Evolutionary conservation across 164 flowering plant genomes (phyloP).

Genomic region (Brasenia schreberi): DNA sequence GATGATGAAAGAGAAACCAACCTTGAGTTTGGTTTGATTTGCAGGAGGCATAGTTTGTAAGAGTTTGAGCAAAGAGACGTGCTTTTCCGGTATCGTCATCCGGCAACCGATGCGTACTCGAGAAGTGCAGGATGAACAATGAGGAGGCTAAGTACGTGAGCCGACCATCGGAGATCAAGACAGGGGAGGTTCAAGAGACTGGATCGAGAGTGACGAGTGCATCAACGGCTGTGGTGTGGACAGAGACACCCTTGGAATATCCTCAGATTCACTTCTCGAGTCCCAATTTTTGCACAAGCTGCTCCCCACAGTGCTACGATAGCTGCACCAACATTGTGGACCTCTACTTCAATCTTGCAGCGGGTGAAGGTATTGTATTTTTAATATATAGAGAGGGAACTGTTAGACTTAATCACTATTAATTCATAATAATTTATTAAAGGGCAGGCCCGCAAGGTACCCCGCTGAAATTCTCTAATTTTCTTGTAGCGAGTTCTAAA

Average conservation of each 20-base stretch:
- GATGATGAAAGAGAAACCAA: no score
- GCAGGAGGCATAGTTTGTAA: conserved; percentile 39
- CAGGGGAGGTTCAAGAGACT: conserved; percentile 21
- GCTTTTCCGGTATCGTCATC: conserved; percentile 49
- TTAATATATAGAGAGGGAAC: no score
- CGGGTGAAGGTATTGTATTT: conserved; percentile 46
- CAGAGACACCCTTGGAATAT: conserved; percentile 39
- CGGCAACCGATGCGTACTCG: conserved; percentile 56
- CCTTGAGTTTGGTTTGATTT: background rate
- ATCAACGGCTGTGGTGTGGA: conserved; percentile 45
- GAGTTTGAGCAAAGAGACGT: conserved; percentile 26
- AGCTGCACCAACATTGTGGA: conserved; percentile 61
- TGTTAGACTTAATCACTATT: no score
- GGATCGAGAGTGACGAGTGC: conserved; percentile 47
- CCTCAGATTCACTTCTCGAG: conserved; percentile 58
- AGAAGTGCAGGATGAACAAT: conserved; percentile 32
- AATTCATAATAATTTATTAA: no score
- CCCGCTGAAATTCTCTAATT: no score
- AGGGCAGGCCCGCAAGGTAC: no score
- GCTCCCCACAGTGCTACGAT: conserved; percentile 48
- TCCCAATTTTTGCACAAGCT: conserved; percentile 34
- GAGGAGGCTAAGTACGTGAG: conserved; percentile 35
- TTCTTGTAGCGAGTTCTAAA: no score
- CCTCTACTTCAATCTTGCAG: conserved; percentile 70
- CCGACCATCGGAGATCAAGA: conserved; percentile 42